Conservation (phyloP, 2,329 filamentous ascomycete genomes). For the Phialocephala subalpina region DNA sequence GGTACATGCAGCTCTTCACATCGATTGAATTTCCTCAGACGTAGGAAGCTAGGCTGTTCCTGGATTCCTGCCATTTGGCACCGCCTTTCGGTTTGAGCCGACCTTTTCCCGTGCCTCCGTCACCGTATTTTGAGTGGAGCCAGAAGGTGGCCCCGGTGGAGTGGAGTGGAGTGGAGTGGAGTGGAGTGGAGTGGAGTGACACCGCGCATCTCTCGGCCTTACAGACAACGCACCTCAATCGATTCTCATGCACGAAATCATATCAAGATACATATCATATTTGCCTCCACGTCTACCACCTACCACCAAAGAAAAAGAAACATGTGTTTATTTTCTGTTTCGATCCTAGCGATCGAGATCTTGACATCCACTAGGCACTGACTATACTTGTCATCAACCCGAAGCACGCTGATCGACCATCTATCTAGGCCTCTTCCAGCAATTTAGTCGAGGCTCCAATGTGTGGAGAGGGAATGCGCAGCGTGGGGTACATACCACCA, state of each 20-base stretch:
- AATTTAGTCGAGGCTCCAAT: conserved; percentile 3
- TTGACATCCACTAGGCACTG: not conserved
- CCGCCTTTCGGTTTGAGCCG: conserved; percentile 2
- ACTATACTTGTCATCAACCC: not conserved
- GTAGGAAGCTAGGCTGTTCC: conserved; percentile 4
- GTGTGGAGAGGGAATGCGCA: conserved; percentile 2
- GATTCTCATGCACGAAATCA: not conserved
- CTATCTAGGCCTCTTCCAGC: conserved; percentile 2
- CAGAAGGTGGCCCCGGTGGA: no score
- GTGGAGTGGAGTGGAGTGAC: not conserved
- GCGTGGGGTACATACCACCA: conserved; percentile 4
- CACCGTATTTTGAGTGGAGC: not conserved
- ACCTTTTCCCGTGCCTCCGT: not conserved
- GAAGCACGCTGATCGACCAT: not conserved
- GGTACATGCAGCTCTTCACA: not conserved
- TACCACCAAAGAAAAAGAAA: not conserved
- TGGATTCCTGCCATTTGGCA: not conserved
- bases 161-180: no score
- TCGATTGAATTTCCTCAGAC: not conserved
- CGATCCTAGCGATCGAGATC: not conserved
- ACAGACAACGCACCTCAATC: not conserved
- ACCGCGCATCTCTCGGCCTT: not conserved
- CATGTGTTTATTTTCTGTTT: not conserved
- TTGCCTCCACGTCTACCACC: not conserved
- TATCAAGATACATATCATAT: not conserved